Evolutionary conservation across 441 rosid species (phyloP).

Genomic region (Populus hybrid): DNA sequence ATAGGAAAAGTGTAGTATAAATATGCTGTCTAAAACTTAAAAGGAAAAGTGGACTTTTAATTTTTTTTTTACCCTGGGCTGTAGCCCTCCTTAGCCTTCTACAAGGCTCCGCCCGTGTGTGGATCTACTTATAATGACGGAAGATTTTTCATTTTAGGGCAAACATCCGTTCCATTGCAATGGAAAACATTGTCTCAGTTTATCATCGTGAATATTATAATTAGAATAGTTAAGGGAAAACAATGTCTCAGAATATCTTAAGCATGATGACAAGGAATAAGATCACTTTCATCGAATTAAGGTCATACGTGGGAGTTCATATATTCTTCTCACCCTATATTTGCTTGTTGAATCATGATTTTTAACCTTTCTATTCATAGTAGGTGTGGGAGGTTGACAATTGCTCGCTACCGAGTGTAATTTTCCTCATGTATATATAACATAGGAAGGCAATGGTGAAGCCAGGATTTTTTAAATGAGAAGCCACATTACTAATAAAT

Average conservation of each 20-base stretch:
- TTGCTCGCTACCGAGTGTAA: conserved; percentile 10
- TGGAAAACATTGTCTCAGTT: too few relatives aligned
- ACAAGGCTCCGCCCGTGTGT: too few relatives aligned
- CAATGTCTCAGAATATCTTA: neutral
- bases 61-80: too few relatives aligned
- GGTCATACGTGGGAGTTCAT: neutral
- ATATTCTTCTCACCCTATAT: neutral
- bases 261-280: neutral
- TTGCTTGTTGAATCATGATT: neutral
- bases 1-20: too few relatives aligned
- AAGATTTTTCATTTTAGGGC: neutral
- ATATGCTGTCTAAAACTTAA: too few relatives aligned
- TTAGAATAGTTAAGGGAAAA: neutral
- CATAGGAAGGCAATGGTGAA: too few relatives aligned
- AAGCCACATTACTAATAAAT: too few relatives aligned
- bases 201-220: neutral
- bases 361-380: conserved; percentile 20
- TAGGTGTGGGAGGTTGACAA: conserved; percentile 42
- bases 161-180: neutral
- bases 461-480: too few relatives aligned
- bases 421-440: neutral
- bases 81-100: too few relatives aligned
- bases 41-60: too few relatives aligned
- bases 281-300: conserved; percentile 18
- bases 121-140: too few relatives aligned